These are phyloP conservation scores for Vigna radiata DNA, from an alignment of 306 rosid species.

Conservation along the genomic window DNA sequence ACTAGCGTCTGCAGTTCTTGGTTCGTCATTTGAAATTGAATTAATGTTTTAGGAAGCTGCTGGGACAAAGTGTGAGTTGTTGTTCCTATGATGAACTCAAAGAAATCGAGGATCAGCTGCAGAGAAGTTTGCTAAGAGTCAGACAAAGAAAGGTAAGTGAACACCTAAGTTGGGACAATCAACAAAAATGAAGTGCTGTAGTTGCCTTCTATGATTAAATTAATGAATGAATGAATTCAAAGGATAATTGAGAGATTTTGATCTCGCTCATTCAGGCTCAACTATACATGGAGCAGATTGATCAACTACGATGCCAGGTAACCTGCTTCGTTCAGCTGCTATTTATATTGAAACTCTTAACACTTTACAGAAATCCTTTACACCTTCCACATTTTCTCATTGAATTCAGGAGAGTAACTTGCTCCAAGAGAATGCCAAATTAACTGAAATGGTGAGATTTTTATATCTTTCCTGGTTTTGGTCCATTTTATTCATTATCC, in stretches of 20 bases:
- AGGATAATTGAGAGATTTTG: neutral
- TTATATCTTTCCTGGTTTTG: neutral
- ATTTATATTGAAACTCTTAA: neutral
- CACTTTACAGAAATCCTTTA: neutral
- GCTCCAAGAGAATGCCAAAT: slow-evolving; percentile 51
- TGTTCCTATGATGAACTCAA: slow-evolving; percentile 57
- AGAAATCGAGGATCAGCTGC: slow-evolving; percentile 52
- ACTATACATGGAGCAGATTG: slow-evolving; percentile 46
- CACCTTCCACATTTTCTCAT: neutral
- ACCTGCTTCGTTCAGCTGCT: neutral
- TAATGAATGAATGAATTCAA: neutral
- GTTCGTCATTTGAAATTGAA: neutral
- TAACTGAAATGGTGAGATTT: slow-evolving; percentile 53
- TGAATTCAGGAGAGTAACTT: slow-evolving; percentile 60
- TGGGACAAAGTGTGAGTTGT: slow-evolving; percentile 62
- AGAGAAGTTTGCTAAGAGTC: slow-evolving; percentile 51
- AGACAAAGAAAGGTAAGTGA: slow-evolving; percentile 62
- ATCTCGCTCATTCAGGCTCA: slow-evolving; percentile 49
- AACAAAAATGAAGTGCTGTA: neutral
- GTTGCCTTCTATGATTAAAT: neutral
- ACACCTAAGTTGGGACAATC: neutral
- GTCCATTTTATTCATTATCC: neutral
- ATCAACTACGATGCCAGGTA: slow-evolving; percentile 59
- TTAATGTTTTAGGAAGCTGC: slow-evolving; percentile 58
- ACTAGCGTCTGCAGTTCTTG: neutral